Conservation (phyloP, 2,329 filamentous ascomycete species). For the Didymella glomerata region DNA sequence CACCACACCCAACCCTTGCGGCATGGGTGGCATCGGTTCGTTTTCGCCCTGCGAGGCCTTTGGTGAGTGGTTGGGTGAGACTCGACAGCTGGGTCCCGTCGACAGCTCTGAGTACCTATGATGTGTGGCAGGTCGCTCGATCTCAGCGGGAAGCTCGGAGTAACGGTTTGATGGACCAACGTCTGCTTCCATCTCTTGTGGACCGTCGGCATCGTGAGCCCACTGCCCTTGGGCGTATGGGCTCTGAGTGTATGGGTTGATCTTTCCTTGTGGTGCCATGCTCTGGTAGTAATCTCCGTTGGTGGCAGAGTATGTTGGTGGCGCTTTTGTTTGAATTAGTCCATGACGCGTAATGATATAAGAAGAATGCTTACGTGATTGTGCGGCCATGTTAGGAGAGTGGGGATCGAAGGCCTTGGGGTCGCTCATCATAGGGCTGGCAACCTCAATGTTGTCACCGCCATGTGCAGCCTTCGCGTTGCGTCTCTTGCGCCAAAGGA, state of each 20-base stretch:
- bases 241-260: constrained; percentile 18
- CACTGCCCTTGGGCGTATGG: constrained; percentile 27
- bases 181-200: constrained; percentile 33
- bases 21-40: constrained; percentile 18
- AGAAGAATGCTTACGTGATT: constrained; percentile 31
- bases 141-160: constrained; percentile 37
- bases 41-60: constrained; percentile 26
- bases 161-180: constrained; percentile 22
- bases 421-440: constrained; percentile 27
- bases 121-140: constrained; percentile 13
- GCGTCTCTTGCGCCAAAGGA: constrained; percentile 32
- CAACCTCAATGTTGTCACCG: constrained; percentile 6
- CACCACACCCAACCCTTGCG: constrained; percentile 24
- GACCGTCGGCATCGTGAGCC: constrained; percentile 24
- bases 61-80: constrained; percentile 33
- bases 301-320: constrained; percentile 37
- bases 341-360: neutral
- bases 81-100: constrained; percentile 29
- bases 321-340: constrained; percentile 27
- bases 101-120: constrained; percentile 36
- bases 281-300: constrained; percentile 29
- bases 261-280: constrained; percentile 21
- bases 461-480: neutral
- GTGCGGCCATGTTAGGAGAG: constrained; percentile 24
- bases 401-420: constrained; percentile 22